A percentile compares a stretch with the other conserved stretches of the same genome.
phyloP scores from a whole-genome alignment of 2,329 filamentous ascomycete genomes.

The Fusarium anguioides region DNA sequence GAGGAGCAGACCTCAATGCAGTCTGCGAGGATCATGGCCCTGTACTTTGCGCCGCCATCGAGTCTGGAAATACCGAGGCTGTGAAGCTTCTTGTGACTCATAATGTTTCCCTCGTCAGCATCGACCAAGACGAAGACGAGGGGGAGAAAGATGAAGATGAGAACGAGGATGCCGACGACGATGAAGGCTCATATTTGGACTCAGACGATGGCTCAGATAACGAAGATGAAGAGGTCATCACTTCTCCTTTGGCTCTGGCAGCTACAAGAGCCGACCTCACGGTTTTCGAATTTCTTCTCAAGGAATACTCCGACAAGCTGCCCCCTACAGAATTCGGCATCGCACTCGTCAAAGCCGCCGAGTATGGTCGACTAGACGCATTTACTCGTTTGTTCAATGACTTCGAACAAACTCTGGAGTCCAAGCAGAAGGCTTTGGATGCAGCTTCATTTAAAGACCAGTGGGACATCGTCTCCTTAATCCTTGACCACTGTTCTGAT shows the following conservation, averaged over 20 bases:
- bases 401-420: conserved; percentile 48
- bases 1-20: conserved; percentile 53
- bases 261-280: conserved; percentile 52
- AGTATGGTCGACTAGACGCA: conserved; percentile 53
- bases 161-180: not conserved
- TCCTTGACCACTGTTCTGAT: conserved; percentile 49
- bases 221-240: conserved; percentile 31
- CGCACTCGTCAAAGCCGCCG: conserved; percentile 54
- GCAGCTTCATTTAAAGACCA: conserved; percentile 49
- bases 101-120: conserved; percentile 50
- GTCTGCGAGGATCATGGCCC: conserved; percentile 43
- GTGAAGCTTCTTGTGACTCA: conserved; percentile 54
- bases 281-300: conserved; percentile 56
- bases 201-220: not conserved
- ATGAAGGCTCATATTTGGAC: not conserved
- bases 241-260: conserved; percentile 53
- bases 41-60: conserved; percentile 56
- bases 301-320: conserved; percentile 54
- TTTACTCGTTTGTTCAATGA: conserved; percentile 52
- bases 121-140: conserved; percentile 27
- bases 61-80: conserved; percentile 54
- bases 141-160: conserved; percentile 31
- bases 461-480: conserved; percentile 52
- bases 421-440: conserved; percentile 51
- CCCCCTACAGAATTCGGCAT: conserved; percentile 54